Evolutionary conservation across 345 rosid species (phyloP), one percentile per base, ranked within the genome.

Genomic region (Salix caprea): DNA sequence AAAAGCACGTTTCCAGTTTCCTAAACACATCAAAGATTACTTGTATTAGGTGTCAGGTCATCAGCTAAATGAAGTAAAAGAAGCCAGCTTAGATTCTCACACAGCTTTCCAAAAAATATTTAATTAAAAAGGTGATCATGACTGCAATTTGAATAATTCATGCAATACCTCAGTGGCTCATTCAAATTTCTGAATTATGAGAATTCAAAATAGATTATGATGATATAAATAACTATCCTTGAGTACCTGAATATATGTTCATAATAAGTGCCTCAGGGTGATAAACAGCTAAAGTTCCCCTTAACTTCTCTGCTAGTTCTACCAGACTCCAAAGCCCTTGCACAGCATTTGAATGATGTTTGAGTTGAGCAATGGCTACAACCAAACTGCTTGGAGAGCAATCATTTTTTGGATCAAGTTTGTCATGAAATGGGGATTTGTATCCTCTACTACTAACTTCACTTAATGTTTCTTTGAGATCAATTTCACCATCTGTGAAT

Each of bases 1-100:
- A 78, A 80, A 86, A 76, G 97, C 97, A 78, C 97, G 94, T 81
- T 88, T 92, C 97, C 97, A 91, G 76, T 88, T 88, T 67, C 98
- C 98, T 94, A 82, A 82, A 85, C 79, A 89, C 80, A 87, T 85
- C 81, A 76, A 82, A 85, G 78, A 73, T 82, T 67, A 78, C 65
- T 84, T 71, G 76, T 74, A 83, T 82, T 79, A 81, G 83, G 77
- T 65, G 74, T 69, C 73, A 76, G 72, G 77, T 78, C 46, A 82
- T 78, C 70, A 74, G 46, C 77, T 58, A 78, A 82, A 67, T 62
- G 71, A 82, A 69, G 64, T 39, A 68, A 69, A 37, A 81, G 60
- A 52, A 52, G 23, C n/a, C 60, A 52, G 9, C 60, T 52, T 19
- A 52, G 24, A 52, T 8, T 52, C 36, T 28, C 4, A 6, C 6